Base-by-base conservation (phyloP, 257 asterid genomes). In the Coffea canephora region DNA sequence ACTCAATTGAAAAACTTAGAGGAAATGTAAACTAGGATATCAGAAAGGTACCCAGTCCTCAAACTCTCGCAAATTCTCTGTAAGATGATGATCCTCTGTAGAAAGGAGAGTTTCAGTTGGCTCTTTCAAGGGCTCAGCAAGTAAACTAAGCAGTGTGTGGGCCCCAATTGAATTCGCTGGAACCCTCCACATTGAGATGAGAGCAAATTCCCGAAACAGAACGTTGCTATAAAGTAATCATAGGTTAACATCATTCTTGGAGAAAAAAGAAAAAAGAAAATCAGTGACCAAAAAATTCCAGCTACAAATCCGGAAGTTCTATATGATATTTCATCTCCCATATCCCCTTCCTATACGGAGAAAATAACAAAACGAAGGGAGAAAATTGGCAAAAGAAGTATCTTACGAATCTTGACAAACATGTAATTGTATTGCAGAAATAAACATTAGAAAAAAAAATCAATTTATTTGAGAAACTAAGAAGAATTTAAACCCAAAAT, bases 121-220 rank as follows among this genome's bases (percentile, higher is more conserved):
- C 79, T 90, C 94, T 86, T 95, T 95, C 92, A 95, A 86, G 70
- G 98, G 99, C 88, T 95, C 98, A 49, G 98, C 98, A 81, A 96
- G 99, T 83, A 92, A 90, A 86, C 99, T 89, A 79, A 96, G 96
- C 78, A 96, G 87, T 23, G 92, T 88, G 89, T 96, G 99, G 73
- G 98, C 97, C 76, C 99, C 99, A 82, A 86, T 88, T 55, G 99
- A 98, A 86, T 91, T 84, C 75, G 94, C 93, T 59, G 99, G 97
- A 80, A 94, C 93, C 87, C 99, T 91, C 99, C 99, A 92, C 98
- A 94, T 92, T 59, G 98, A 94, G 73, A 92, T 92, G 83, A 96
- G 96, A 76, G 99, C 95, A 73, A 96, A 96, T 85, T 96, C 99
- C 84, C 98, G 90, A 86, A 96, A 96, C 84, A 96, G 91, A 82